A percentile compares a stretch with the other conserved stretches of the same genome.
Evolutionary conservation across 495 filamentous ascomycete species (phyloP).

Genomic region (Aspergillus olivimuriae): DNA sequence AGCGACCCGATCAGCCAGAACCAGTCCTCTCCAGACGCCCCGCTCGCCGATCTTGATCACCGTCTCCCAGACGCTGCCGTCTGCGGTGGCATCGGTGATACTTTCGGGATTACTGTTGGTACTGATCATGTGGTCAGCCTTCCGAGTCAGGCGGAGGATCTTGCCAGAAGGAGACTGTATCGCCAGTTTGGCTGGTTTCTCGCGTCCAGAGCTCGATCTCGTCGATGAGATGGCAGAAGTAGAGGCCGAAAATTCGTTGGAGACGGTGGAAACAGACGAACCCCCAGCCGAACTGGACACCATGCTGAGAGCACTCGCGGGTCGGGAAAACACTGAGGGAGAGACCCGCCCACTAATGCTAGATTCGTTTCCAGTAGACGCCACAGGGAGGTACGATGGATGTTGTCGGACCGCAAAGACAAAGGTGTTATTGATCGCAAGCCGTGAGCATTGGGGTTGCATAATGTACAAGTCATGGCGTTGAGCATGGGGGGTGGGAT

Average conservation of each 20-base stretch:
- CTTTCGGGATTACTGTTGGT: conserved; percentile 37
- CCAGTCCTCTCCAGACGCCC: conserved; percentile 86
- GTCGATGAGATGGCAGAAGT: conserved; percentile 51
- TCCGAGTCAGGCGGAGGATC: conserved; percentile 83
- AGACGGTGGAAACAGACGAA: conserved; percentile 34
- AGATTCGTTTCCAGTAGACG: conserved; percentile 47
- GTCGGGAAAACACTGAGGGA: conserved; percentile 65
- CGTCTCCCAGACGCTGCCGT: conserved; percentile 90
- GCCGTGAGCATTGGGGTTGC: conserved; percentile 80
- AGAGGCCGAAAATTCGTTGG: conserved; percentile 41
- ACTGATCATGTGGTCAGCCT: conserved; percentile 63
- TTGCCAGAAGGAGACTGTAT: conserved; percentile 96
- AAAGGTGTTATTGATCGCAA: conserved; percentile 94
- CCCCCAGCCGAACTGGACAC: conserved; percentile 40
- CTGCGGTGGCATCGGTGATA: conserved; percentile 50
- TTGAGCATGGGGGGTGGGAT: conserved; percentile 94
- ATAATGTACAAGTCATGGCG: conserved; percentile 95
- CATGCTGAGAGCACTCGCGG: conserved; percentile 79
- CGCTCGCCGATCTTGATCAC: conserved; percentile 95
- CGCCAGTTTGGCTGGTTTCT: conserved; percentile 91
- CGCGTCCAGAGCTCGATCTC: conserved; percentile 40
- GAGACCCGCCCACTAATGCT: conserved; percentile 42
- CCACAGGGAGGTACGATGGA: conserved; percentile 53
- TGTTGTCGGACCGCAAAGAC: conserved; percentile 95
- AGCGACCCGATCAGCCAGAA: conserved; percentile 90